Evolutionary conservation across 1,284 basidiomycete genomes (phyloP), one percentile per base, ranked within the genome.

Genomic region (Cerioporus squamosus): DNA sequence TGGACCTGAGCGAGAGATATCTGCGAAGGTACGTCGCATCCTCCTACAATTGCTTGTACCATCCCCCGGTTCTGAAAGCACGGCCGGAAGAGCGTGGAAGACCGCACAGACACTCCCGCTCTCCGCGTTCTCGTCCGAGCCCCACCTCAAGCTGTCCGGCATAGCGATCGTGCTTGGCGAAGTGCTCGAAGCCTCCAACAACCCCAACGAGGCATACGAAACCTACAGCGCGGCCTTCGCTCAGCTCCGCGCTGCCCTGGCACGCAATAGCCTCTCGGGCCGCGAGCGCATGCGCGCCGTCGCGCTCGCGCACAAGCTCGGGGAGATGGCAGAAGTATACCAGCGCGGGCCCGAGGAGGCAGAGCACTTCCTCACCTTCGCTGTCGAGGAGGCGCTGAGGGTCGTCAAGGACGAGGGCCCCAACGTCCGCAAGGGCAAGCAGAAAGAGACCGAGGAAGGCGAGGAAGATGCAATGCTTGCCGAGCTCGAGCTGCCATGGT

Each of bases 61-160:
- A n/a, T n/a, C 43, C 50, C 44, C 53, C 36, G 63, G 58, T 18
- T 33, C 31, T 44, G 44, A 20, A 48, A 24, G 42, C 31, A 26
- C 47, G 47, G 42, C 60, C 23, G 40, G n/a, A 42, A 92, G 90
- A 43, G 90, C 90, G 50, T 88, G 82, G 77, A 74, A 85, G 26
- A 85, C 79, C 0, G 81, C 86, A 0, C 75, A 80, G 53, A 65
- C 67, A 0, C 76, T 89, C 6, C 80, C 86, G 0, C 66, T 82
- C 26, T 77, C 80, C 2, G 65, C 67, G 5, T 81, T 90, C 63
- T 75, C 77, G 2, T 60, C 77, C 0, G 75, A 84, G 10, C 83
- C 88, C 1, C 81, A 86, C 58, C 78, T 91, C 59, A 92, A 90
- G 71, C 74, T 85, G 2, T 85, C 88, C 0, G 90, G 90, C 1